Evolutionary conservation across 805 yeast genomes (phyloP), one percentile per base, ranked within the genome.

Genomic region (Kodamaea jinghongensis): DNA sequence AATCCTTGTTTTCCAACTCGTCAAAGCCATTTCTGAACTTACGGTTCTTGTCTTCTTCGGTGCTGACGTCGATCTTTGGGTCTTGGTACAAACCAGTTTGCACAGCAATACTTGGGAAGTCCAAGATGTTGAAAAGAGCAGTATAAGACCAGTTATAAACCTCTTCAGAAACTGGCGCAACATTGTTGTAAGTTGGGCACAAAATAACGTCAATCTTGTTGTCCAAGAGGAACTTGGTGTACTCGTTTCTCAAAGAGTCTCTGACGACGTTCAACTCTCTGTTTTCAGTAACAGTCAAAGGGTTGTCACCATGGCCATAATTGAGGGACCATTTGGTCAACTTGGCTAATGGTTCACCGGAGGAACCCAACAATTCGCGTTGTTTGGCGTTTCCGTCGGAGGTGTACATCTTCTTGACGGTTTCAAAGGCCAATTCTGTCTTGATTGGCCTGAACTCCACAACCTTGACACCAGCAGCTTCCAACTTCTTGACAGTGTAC

Each of bases 61-160:
- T 31, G 65, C 75, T 73, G 28, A 60, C 49, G 55, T 82, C 89
- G 28, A 72, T 45, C 5, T 46, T 44, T 22, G 81, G 76, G 56
- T 81, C 86, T 53, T 73, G 84, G 47, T 58, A 65, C 47, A 80
- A 60, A 7, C 85, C 79, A 4, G 86, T 73, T 51, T 84, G 88
- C 62, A 78, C 67, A 1, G 73, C 70, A 44, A 81, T 75, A 28
- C 81, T 76, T 30, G 95, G 89, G 53, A 78, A 70, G 58, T 86
- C 95, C 46, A 83, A 60, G 42, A 84, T 55, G 62, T 85, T 85
- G 76, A 79, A 86, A 46, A 83, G 70, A 2, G 88, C 65, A 4
- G 91, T 83, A 67, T 86, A 86, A 3, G 90, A 84, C 90, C 93
- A 86, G 61, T 83, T 83, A 57, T 75, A 76, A 5, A 83, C 73